Base-by-base conservation (phyloP, 371 early-diverging fungal genomes). In the Actinomucor elegans region DNA sequence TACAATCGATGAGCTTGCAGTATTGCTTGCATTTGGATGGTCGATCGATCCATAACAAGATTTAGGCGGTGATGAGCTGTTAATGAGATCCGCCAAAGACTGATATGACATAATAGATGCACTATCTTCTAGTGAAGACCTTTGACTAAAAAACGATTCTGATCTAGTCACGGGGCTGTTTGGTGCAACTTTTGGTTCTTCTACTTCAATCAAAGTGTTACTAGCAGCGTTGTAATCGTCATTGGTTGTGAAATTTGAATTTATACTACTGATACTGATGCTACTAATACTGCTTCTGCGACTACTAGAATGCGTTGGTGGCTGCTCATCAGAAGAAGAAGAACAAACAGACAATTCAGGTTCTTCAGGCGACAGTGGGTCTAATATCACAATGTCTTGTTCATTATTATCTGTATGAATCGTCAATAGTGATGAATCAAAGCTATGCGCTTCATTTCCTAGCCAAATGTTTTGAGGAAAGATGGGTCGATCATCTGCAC, bases 51-150 rank as follows among this genome's bases (percentile, higher is more conserved):
- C 48, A 48, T 48, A 48, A 24, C 23, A 14, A 2, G 48, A 27
- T 20, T 29, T 14, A 6, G 15, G 17, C 21, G 37, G 52, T 33
- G 12, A 34, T 33, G 27, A 31, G 4, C 17, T 48, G 3, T 55
- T 21, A 10, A 58, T 40, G 23, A 61, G 43, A 17, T 55, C 56
- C 32, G 61, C 59, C n/a, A 59, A 42, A 17, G 59, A 59, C 14
- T 59, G 59, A 32, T 59, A 59, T 31, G 59, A 59, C 38, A 52
- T 26, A 6, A 56, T 28, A 11, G 56, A 56, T 5, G 52, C n/a
- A 11, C 36, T 24, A 34, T 41, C 27, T n/a, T n/a, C n/a, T n/a
- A n/a, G n/a, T n/a, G n/a, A n/a, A 9, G 61, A 62, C 26, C 24
- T 52, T 37, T 62, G 56, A 32, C 62, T 62, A 20, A 56, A 23